These are phyloP conservation scores for Ballota nigra DNA, from an alignment of 257 asterid genomes.

Conservation along the genomic window DNA sequence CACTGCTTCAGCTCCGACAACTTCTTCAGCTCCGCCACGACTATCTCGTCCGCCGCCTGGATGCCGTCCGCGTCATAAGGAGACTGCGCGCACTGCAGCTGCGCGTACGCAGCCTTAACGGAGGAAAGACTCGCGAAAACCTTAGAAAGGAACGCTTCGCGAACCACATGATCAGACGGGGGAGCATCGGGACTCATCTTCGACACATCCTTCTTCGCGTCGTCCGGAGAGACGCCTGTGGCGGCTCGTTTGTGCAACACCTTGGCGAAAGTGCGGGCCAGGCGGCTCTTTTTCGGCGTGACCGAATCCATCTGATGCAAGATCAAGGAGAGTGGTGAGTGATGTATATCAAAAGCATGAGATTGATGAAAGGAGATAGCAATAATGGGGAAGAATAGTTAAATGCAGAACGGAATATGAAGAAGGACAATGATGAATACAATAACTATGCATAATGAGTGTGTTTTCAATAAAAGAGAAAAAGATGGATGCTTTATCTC, in stretches of 20 bases:
- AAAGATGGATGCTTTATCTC: conserved; percentile 51
- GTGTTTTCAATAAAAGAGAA: conserved; percentile 34
- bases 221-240: conserved; percentile 35
- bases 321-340: not conserved
- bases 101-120: conserved; percentile 76
- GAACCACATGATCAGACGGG: conserved; percentile 16
- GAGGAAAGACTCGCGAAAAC: conserved; percentile 67
- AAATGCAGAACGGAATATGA: conserved; percentile 36
- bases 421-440: conserved; percentile 28
- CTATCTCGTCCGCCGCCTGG: conserved; percentile 61
- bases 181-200: conserved; percentile 29
- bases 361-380: not conserved
- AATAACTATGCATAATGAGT: conserved; percentile 38
- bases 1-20: conserved; percentile 69
- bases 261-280: conserved; percentile 72
- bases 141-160: conserved; percentile 71
- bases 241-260: conserved; percentile 50
- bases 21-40: conserved; percentile 61
- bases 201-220: conserved; percentile 20
- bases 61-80: conserved; percentile 87
- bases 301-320: conserved; percentile 64
- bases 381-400: conserved; percentile 21
- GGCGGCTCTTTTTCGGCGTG: conserved; percentile 49
- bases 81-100: conserved; percentile 64
- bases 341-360: not conserved